Conservation (phyloP, 371 early-diverging fungal species). For the Umbelopsis sp. region DNA sequence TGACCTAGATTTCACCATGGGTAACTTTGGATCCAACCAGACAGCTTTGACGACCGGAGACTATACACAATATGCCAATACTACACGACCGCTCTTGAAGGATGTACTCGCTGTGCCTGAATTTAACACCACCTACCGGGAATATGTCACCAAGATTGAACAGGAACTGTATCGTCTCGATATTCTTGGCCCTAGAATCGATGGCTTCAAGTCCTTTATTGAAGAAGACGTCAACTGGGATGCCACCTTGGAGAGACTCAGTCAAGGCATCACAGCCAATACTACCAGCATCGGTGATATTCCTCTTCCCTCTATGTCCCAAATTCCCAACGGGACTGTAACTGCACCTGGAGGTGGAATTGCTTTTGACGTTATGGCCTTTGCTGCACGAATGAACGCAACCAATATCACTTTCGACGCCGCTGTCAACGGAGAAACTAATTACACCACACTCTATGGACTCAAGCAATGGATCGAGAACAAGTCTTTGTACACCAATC, state of each 20-base stretch:
- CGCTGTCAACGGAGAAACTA: constrained; percentile 31
- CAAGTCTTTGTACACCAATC: constrained; percentile 15
- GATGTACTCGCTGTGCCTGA: constrained; percentile 25
- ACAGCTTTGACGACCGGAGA: constrained; percentile 22
- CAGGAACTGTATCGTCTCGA: background rate
- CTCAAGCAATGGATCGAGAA: constrained; percentile 29
- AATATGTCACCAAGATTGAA: background rate
- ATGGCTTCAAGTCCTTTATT: constrained; percentile 15
- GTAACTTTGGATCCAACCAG: constrained; percentile 24
- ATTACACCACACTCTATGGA: constrained; percentile 20
- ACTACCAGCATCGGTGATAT: background rate
- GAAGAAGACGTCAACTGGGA: constrained; percentile 36
- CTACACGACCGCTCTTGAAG: constrained; percentile 26
- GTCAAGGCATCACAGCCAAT: background rate
- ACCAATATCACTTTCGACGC: constrained; percentile 21
- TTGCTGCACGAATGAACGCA: background rate
- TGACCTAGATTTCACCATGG: constrained; percentile 44
- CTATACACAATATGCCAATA: constrained; percentile 29
- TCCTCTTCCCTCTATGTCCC: background rate
- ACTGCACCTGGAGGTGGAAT: background rate
- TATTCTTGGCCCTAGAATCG: background rate
- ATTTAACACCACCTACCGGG: constrained; percentile 8
- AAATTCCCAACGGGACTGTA: background rate
- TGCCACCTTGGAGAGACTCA: constrained; percentile 1
- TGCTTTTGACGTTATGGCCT: background rate